Evolutionary conservation across 768 basidiomycete genomes (phyloP).

Genomic region (Tremella yokohamensis): DNA sequence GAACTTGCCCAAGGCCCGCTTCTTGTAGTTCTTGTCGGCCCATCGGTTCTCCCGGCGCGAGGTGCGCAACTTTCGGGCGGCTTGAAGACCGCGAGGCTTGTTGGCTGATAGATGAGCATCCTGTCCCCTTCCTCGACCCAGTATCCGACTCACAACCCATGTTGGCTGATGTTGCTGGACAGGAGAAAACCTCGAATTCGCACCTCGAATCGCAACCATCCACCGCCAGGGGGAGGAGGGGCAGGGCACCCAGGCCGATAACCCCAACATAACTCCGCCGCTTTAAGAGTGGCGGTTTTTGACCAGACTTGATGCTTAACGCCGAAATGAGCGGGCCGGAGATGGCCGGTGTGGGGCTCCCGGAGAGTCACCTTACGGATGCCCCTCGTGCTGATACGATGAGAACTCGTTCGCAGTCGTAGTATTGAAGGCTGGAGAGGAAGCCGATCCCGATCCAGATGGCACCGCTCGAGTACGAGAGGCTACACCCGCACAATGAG

Average conservation of each 20-base stretch:
- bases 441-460: conserved; percentile 13
- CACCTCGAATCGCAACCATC: not conserved
- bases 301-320: not conserved
- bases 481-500: conserved; percentile 64
- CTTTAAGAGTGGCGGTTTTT: not conserved
- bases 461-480: conserved; percentile 58
- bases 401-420: not conserved
- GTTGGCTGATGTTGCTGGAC: conserved; percentile 4
- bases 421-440: too few species aligned
- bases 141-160: conserved; percentile 11
- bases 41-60: conserved; percentile 94
- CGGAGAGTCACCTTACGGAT: not conserved
- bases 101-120: conserved; percentile 60
- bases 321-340: not conserved
- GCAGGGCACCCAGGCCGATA: not conserved
- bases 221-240: not conserved
- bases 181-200: not conserved
- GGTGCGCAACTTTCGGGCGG: conserved; percentile 95
- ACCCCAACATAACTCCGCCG: not conserved
- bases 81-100: conserved; percentile 99
- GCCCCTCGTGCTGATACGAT: not conserved
- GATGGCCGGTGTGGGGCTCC: not conserved
- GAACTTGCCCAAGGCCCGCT: conserved; percentile 96
- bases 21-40: conserved; percentile 99
- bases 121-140: not conserved